A percentile compares a stretch with the other conserved stretches of the same genome.
Conservation (phyloP, 441 rosid species). For the Eutrema salsugineum region DNA sequence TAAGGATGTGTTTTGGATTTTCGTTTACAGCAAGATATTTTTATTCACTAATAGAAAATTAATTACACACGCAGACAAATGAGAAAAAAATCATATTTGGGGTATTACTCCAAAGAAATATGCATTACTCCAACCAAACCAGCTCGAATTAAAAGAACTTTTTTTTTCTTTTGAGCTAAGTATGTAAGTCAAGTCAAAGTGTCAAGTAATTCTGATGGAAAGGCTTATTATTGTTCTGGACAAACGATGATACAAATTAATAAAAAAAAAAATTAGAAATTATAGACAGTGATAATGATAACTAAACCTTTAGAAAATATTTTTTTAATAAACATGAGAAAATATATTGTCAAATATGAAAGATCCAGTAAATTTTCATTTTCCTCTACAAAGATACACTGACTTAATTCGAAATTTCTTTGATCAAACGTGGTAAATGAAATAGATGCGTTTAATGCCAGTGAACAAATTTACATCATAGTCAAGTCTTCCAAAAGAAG, state of each 20-base stretch:
- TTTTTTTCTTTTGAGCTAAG: too few species aligned
- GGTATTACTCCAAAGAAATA: too few species aligned
- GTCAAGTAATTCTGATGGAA: not conserved
- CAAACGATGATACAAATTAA: too few species aligned
- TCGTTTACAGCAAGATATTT: too few species aligned
- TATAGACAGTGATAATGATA: not conserved
- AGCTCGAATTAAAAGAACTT: too few species aligned
- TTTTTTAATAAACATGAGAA: not conserved
- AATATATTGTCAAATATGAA: not conserved
- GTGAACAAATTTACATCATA: not conserved
- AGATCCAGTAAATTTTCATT: not conserved
- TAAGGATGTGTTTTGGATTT: too few species aligned
- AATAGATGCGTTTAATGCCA: not conserved
- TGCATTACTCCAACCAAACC: too few species aligned
- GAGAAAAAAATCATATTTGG: too few species aligned
- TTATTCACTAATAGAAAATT: too few species aligned
- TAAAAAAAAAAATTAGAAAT: not conserved
- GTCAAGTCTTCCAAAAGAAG: not conserved
- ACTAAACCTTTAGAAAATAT: not conserved
- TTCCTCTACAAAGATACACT: not conserved
- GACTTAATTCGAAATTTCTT: not conserved
- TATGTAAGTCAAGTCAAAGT: too few species aligned
- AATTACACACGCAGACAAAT: too few species aligned
- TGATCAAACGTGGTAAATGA: not conserved
- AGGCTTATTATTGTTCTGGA: not conserved